These are phyloP conservation scores for Hypoxylon cercidicola DNA, from an alignment of 495 filamentous ascomycete genomes.

Conservation along the genomic window DNA sequence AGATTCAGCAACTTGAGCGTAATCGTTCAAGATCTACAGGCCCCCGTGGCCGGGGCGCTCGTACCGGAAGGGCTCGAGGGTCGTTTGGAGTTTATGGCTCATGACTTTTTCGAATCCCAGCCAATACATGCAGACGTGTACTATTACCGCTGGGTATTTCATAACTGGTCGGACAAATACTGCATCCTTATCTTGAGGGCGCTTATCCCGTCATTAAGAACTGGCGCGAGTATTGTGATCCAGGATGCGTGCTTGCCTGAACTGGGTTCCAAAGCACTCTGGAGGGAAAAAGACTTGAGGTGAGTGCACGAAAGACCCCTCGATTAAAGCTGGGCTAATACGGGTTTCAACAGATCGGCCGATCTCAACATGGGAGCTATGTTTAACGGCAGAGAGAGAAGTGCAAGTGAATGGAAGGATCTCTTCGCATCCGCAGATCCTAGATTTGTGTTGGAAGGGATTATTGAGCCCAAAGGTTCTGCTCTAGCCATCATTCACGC, in stretches of 20 bases:
- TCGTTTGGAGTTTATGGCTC: conserved; percentile 47
- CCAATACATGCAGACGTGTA: conserved; percentile 61
- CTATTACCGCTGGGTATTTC: conserved; percentile 59
- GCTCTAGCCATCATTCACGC: background rate
- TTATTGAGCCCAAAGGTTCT: background rate
- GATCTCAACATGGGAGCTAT: conserved; percentile 2
- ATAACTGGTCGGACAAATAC: conserved; percentile 57
- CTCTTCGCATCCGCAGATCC: background rate
- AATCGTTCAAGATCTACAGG: conserved; percentile 56
- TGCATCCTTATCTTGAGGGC: conserved; percentile 51
- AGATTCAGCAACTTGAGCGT: conserved; percentile 46
- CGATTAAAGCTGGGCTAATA: too few relatives aligned
- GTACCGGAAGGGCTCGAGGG: conserved; percentile 41
- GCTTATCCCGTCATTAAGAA: conserved; percentile 50
- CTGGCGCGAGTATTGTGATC: conserved; percentile 50
- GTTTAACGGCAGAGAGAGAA: background rate
- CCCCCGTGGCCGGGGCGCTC: conserved; percentile 40
- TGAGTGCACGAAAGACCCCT: background rate
- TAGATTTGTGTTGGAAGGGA: background rate
- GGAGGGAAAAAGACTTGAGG: background rate
- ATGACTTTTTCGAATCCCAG: conserved; percentile 59
- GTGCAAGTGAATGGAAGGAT: background rate
- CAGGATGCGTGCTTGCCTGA: conserved; percentile 40
- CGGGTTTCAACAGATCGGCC: background rate
- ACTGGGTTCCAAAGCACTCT: background rate